These are phyloP conservation scores for Simmondsia chinensis DNA, from an alignment of 148 eudicot genomes.

Conservation along the genomic window DNA sequence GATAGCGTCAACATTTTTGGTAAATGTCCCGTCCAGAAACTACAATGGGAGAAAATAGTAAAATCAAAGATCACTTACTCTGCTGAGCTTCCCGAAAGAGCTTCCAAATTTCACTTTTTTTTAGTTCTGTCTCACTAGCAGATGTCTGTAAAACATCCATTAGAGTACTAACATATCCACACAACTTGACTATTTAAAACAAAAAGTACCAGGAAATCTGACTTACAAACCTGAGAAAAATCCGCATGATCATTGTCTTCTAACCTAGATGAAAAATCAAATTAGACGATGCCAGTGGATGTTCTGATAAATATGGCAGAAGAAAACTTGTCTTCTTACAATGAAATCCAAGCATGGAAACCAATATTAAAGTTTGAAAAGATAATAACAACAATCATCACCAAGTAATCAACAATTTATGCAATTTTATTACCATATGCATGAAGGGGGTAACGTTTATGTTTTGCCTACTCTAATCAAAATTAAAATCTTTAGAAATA, in stretches of 20 bases:
- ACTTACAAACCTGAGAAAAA: slow-evolving; percentile 19
- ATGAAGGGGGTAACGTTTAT: too few species aligned
- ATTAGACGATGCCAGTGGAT: too few species aligned
- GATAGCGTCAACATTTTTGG: neutral
- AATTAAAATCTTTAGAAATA: too few species aligned
- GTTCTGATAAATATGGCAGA: too few species aligned
- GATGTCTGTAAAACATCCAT: slow-evolving; percentile 19
- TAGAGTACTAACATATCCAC: slow-evolving; percentile 2
- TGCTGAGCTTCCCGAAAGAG: slow-evolving; percentile 58
- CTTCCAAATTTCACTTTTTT: slow-evolving; percentile 33
- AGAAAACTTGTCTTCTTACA: too few species aligned
- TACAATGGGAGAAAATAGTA: neutral
- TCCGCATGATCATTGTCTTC: slow-evolving; percentile 17
- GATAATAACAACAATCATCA: too few species aligned
- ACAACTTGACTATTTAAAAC: neutral
- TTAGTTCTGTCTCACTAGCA: slow-evolving; percentile 17
- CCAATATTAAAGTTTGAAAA: too few species aligned
- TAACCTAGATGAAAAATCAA: slow-evolving; percentile 16
- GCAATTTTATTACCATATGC: too few species aligned
- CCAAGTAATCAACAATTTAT: too few species aligned
- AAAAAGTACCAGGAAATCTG: slow-evolving; percentile 2
- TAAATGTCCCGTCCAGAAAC: neutral
- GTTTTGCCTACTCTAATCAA: too few species aligned
- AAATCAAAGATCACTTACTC: slow-evolving; percentile 24
- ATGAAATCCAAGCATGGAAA: too few species aligned